Evolutionary conservation across 805 yeast species (phyloP), one percentile per base, ranked within the genome.

Genomic region (Kodamaea laetipori): DNA sequence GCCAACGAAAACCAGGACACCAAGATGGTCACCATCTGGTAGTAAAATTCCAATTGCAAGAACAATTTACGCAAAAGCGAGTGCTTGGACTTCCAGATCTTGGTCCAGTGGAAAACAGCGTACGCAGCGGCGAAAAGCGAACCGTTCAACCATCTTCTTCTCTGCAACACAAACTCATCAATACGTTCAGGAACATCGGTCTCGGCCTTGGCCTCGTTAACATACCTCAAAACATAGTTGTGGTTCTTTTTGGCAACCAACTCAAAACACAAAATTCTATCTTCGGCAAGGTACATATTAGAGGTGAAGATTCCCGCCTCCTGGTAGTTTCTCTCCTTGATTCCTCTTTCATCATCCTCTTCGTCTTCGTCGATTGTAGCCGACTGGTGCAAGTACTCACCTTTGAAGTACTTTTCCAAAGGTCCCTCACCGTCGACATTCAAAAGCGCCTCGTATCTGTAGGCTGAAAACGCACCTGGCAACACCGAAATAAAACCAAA

Each of bases 71-170:
- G 77, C n/a, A 79, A 52, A 7, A 76, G 57, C 2, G 96, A 85
- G 64, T 94, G 99, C 54, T 83, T 86, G 0, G 97, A 87, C 48
- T 77, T 71, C 96, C 97, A 92, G 44, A 94, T 86, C 54, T 86
- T 86, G 44, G 81, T 76, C 76, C 90, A 88, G 61, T 90, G 95
- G 44, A 86, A 58, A 51, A 87, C 87, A 2, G 97, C 82, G 61
- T 86, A 94, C 43, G 90, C 72, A 3, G 98, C 98, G 0, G 99
- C 98, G 69, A 94, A 94, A 60, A 94, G 78, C 2, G 99, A 95
- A 62, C 99, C 99, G 64, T 92, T 92, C 48, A 92, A 77, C 99
- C 99, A 92, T 73, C 99, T 82, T 71, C 99, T 84, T 71, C 99
- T 84, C 70, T 92, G 99, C 44, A 94, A 80, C 41, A 92, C 87